Conservation (phyloP, 148 eudicot species). For the Oxyria digyna region DNA sequence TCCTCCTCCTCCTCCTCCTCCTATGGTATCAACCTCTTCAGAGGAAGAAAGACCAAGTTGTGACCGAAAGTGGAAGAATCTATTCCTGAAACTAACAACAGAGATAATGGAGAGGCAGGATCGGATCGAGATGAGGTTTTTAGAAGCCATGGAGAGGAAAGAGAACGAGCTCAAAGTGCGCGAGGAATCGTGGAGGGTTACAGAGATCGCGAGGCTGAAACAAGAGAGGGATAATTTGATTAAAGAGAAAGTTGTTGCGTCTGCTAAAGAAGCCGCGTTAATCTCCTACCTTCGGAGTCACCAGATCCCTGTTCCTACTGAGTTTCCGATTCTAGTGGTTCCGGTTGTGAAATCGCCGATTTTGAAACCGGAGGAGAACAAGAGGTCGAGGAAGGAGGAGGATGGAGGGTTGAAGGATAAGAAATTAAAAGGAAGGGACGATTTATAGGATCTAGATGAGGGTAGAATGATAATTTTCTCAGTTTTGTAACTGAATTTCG, state of each 20-base stretch:
- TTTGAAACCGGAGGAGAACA: constrained; percentile 9
- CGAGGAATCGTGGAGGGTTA: constrained; percentile 79
- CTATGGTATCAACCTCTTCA: constrained; percentile 72
- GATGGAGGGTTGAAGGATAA: no score
- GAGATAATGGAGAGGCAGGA: constrained; percentile 73
- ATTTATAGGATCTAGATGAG: no score
- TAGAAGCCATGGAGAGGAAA: constrained; percentile 59
- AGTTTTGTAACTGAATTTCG: no score
- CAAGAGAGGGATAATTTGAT: constrained; percentile 59
- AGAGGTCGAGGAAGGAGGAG: no score
- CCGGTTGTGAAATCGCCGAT: constrained; percentile 5
- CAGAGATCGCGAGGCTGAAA: constrained; percentile 50
- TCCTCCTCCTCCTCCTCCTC: constrained; percentile 9
- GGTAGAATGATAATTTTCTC: no score
- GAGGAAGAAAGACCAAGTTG: constrained; percentile 53
- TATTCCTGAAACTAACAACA: constrained; percentile 47
- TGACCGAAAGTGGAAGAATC: constrained; percentile 73
- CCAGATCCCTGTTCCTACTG: background rate
- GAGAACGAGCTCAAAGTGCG: constrained; percentile 53
- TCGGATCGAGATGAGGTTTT: constrained; percentile 51
- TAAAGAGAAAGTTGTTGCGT: constrained; percentile 62
- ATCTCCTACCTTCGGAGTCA: constrained; percentile 42
- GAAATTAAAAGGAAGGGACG: no score
- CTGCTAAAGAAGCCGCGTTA: constrained; percentile 71
- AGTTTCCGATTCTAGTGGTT: background rate